Percentiles rank a stretch among this genome's conserved stretches.
Evolutionary conservation across 257 asterid genomes (phyloP).

Genomic region (Nyctanthes arbortristis): DNA sequence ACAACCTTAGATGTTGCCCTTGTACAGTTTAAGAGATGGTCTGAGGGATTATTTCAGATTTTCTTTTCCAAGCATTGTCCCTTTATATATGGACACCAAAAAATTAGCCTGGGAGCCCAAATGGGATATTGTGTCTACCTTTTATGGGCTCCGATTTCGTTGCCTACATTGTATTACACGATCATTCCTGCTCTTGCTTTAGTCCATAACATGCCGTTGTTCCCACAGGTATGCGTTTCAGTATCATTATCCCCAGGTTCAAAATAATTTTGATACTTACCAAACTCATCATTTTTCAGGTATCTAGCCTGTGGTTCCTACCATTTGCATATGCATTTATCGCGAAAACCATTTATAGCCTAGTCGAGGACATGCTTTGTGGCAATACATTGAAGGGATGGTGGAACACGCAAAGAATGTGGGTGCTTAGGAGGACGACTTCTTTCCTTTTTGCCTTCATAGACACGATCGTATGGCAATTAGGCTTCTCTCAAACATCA

Average conservation of each 20-base stretch:
- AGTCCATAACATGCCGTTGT: constrained; percentile 46
- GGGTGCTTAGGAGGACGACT: constrained; percentile 50
- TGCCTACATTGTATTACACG: constrained; percentile 52
- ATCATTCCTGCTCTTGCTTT: constrained; percentile 46
- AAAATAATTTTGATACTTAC: not conserved
- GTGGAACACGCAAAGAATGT: constrained; percentile 71
- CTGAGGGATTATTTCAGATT: constrained; percentile 74
- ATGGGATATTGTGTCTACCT: constrained; percentile 72
- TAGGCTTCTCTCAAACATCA: constrained; percentile 51
- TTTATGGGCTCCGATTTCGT: constrained; percentile 56
- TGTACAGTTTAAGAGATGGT: constrained; percentile 81
- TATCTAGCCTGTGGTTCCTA: constrained; percentile 52
- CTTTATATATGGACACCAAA: constrained; percentile 55
- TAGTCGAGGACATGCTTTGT: constrained; percentile 43
- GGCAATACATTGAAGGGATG: constrained; percentile 54
- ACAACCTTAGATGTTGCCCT: constrained; percentile 56
- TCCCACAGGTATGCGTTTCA: constrained; percentile 47
- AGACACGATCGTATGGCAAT: constrained; percentile 39
- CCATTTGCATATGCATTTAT: constrained; percentile 50
- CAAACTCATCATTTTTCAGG: constrained; percentile 32
- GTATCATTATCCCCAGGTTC: not conserved
- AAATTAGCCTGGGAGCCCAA: constrained; percentile 55
- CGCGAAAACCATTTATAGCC: constrained; percentile 29
- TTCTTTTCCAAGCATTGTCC: constrained; percentile 76
- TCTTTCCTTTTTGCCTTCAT: constrained; percentile 48